Evolutionary conservation across 148 eudicot species (phyloP), one percentile per base, ranked within the genome.

Genomic region (Beta vulgaris): DNA sequence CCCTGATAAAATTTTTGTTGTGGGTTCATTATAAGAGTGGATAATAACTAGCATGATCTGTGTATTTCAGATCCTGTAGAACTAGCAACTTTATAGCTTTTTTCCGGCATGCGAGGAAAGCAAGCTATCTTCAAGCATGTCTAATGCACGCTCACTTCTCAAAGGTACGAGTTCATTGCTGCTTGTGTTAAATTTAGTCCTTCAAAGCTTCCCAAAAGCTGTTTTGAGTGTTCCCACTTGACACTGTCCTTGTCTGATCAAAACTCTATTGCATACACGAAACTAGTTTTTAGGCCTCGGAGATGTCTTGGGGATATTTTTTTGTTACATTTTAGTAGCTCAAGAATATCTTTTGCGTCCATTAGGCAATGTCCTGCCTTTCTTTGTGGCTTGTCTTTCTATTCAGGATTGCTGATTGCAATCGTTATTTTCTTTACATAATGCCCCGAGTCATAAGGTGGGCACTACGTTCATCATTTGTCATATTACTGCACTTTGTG

Each of bases 121-220:
- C 98, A 42, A 91, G 88, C 71, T 95, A 95, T 84, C 94, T 88
- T 76, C 97, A 95, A 88, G 92, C 99, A 73, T 95, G 99, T 83
- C 76, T 95, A 77, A 95, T 95, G 88, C 99, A 95, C 85, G 99
- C 99, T 31, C 99, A 95, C 88, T 95, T 95, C 78, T 85, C 92
- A 25, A 95, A 95, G 97, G 98, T 94, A 87, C 71, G 78, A 19
- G 29, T 59, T 72, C 37, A 34, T 31, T 42, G 54, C 68, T 66
- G 55, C 73, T 25, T 73, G 73, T 46, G 76, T 26, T 32, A 15
- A 44, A 49, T 32, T 32, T 36, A 36, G 39, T 46, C 40, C 31
- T 53, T 26, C 31, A 32, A 21, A 29, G 13, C 39, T 46, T 55
- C 25, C 43, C 26, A 8, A 62, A 34, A 63, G 43, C 8, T 63